Percentiles rank a stretch among this genome's conserved stretches.
Evolutionary conservation across 345 rosid species (phyloP).

Genomic region (Hevea brasiliensis): DNA sequence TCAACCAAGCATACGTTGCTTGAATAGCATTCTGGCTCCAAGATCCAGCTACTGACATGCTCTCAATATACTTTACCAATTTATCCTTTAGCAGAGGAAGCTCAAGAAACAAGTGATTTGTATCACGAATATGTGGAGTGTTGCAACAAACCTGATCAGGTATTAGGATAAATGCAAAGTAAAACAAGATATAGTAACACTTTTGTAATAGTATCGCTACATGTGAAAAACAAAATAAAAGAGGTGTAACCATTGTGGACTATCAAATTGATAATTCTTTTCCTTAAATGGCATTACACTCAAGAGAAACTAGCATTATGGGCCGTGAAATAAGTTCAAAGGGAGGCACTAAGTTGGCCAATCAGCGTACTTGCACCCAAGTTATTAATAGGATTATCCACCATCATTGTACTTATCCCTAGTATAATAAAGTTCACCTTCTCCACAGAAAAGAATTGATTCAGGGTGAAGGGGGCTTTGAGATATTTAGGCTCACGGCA

Average conservation of each 20-base stretch:
- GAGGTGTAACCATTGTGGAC: not conserved
- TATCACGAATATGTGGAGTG: slow-evolving; percentile 70
- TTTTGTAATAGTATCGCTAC: not conserved
- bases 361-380: not conserved
- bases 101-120: slow-evolving; percentile 92
- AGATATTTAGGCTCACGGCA: not conserved
- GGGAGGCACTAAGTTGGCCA: not conserved
- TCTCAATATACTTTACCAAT: slow-evolving; percentile 64
- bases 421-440: not conserved
- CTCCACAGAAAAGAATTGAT: not conserved
- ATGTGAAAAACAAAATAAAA: not conserved
- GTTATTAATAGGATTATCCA: not conserved
- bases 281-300: no score
- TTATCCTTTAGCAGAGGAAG: slow-evolving; percentile 78
- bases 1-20: slow-evolving; percentile 86
- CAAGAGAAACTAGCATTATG: no score
- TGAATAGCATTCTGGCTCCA: slow-evolving; percentile 99
- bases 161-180: slow-evolving; percentile 7
- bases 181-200: slow-evolving; percentile 1
- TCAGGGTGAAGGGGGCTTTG: not conserved
- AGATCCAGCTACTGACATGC: slow-evolving; percentile 70
- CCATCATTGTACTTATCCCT: not conserved
- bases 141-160: slow-evolving; percentile 59
- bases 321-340: not conserved
- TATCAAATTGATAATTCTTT: not conserved